Base-by-base conservation (phyloP, 371 early-diverging fungal species). In the Rhizopus delemar region DNA sequence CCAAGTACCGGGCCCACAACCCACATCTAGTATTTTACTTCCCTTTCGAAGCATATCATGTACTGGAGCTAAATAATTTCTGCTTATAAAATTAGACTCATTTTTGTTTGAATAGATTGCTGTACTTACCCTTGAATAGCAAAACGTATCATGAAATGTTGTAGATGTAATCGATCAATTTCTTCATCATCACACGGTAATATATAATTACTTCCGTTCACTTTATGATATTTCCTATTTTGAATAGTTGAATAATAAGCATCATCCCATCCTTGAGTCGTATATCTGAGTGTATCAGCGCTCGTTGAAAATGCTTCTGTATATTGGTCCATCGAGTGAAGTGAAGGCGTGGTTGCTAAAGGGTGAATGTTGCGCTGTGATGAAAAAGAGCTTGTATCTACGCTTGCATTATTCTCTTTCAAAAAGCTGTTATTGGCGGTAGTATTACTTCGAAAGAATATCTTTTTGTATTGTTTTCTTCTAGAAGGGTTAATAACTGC, bases 1-100 rank as follows among this genome's bases (percentile, higher is more conserved):
- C 86, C 86, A 85, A 3, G 80, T 59, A 1, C 86, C 86, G 12
- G 74, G 69, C 4, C 86, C 86, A 55, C 83, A 83, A 2, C 83
- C 86, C 16, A 83, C 74, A 60, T 80, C 80, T 13, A 80, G 57
- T 3, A 80, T 73, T 9, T 65, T 66, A n/a, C 65, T 75, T 1
- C 80, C 80, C 45, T 76, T 74, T 34, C 80, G 68, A 33, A 80
- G 53, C 5, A 68, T 46, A 41, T 81, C 81, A 48, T 63, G 76
- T 29, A 81, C 78, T 33, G 81, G 81, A 35, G 81, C 76, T n/a
- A 78, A 55, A 53, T 78, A 81, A 36, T 76, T 78, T 38, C 80
- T 75, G 56, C 22, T 22, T 36, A 57, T 33, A 9, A 50, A 58
- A 16, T 28, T 22, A 22, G 22, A 22, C 22, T 22, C 22, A 1